Base-by-base conservation (phyloP, 495 filamentous ascomycete genomes). In the Achaetomiella virescens region DNA sequence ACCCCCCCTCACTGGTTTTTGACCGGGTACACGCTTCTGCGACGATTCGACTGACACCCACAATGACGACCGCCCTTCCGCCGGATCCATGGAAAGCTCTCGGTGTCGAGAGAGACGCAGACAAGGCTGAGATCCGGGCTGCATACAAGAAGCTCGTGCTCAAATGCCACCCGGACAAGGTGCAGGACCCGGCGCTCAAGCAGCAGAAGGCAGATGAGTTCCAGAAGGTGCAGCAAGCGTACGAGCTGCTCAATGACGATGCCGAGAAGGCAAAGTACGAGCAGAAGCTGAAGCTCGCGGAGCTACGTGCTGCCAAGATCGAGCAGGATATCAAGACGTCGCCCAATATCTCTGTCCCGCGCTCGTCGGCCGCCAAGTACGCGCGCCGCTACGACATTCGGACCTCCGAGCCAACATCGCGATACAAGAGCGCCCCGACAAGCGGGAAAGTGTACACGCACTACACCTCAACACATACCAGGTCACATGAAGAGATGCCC, bases 151-250 rank as follows among this genome's bases (percentile, higher is more conserved):
- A 96, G 72, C 86, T 96, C 22, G 91, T 90, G 50, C 81, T 97
- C 54, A 90, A 90, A 73, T 91, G 84, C 67, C 93, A 98, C 67
- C 93, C 93, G 31, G 93, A 98, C 78, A 97, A 97, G 75, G 82
- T 97, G 47, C 82, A 89, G 63, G 75, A 77, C 42, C 87, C 95
- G 58, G 79, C 84, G 60, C 76, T 85, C 25, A 78, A 76, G 64
- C 72, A 70, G 20, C 72, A 80, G 59, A 93, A 91, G 66, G 80
- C 84, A 54, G 84, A 89, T 54, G 83, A 95, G 72, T 98, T 97
- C 68, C 90, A 97, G 70, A 85, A 85, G 69, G 89, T 97, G 31
- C 92, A 97, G 69, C 81, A 91, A 59, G 90, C 93, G 44, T 98
- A 95, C 69, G 93, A 97, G 71, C 75, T 95, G 14, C 81, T 98